Percentiles rank a stretch among this genome's conserved stretches.
Evolutionary conservation across 2,329 filamentous ascomycete species (phyloP).

Genomic region (Aurifilum marmelostoma): DNA sequence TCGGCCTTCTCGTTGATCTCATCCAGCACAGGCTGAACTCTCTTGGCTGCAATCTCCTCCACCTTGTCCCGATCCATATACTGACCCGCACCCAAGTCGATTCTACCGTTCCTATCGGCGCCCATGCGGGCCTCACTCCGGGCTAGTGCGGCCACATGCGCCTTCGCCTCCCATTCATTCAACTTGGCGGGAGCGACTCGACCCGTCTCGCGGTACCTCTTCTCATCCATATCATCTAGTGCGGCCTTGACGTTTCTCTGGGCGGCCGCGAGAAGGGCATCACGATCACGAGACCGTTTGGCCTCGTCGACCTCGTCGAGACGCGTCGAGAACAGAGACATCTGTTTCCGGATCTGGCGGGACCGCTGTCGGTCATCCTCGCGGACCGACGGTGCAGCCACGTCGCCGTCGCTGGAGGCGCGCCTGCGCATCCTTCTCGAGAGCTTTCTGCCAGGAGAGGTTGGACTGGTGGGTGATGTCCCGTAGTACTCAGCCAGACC

Average conservation of each 20-base stretch:
- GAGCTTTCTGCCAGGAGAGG: conserved; percentile 47
- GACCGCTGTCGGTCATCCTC: conserved; percentile 68
- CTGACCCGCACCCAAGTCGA: conserved; percentile 78
- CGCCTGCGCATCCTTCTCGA: conserved; percentile 62
- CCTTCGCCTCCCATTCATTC: conserved; percentile 79
- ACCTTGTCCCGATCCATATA: conserved; percentile 79
- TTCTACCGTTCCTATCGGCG: conserved; percentile 55
- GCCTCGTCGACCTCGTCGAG: conserved; percentile 70
- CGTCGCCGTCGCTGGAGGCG: conserved; percentile 68
- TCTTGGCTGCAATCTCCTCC: conserved; percentile 74
- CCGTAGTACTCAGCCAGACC: conserved; percentile 80
- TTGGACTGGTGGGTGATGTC: conserved; percentile 42
- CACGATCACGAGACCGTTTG: conserved; percentile 76
- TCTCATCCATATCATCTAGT: conserved; percentile 80
- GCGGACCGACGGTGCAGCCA: conserved; percentile 40
- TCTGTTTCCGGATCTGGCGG: conserved; percentile 74
- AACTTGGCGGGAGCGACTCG: conserved; percentile 69
- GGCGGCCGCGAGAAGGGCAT: conserved; percentile 74
- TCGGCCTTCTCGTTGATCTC: conserved; percentile 82
- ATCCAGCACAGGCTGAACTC: conserved; percentile 81
- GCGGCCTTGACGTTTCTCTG: conserved; percentile 83
- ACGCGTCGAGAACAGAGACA: conserved; percentile 74
- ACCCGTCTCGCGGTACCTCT: conserved; percentile 76
- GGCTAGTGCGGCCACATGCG: conserved; percentile 68
- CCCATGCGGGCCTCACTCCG: conserved; percentile 62